Percentiles rank a stretch among this genome's conserved stretches.
phyloP scores from a whole-genome alignment of 805 yeast species.

The Ogataea degrootiae region DNA sequence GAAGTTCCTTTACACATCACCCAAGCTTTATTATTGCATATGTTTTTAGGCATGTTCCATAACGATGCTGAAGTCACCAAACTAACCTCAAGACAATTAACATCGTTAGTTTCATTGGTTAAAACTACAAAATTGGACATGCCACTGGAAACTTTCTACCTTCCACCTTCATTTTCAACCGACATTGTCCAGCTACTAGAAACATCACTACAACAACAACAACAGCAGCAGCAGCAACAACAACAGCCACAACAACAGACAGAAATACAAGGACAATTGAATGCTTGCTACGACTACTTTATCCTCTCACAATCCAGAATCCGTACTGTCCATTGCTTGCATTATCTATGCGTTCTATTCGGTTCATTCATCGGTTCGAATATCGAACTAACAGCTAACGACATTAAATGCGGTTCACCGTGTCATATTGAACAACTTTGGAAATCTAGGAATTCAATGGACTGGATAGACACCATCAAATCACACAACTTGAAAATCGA shows the following conservation, averaged over 20 bases:
- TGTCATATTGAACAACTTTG: slow-evolving; percentile 58
- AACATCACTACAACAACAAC: slow-evolving; percentile 3
- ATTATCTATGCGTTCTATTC: slow-evolving; percentile 44
- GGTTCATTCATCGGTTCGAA: slow-evolving; percentile 40
- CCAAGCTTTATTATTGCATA: slow-evolving; percentile 51
- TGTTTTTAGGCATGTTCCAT: slow-evolving; percentile 52
- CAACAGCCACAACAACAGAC: slow-evolving; percentile 6
- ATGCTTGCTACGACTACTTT: slow-evolving; percentile 45
- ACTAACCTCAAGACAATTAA: slow-evolving; percentile 47
- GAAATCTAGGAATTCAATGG: slow-evolving; percentile 43
- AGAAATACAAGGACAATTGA: slow-evolving; percentile 26
- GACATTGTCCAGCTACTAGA: slow-evolving; percentile 9
- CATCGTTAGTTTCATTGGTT: slow-evolving; percentile 50
- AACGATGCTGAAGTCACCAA: slow-evolving; percentile 48
- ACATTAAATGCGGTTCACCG: slow-evolving; percentile 60
- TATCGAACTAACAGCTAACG: slow-evolving; percentile 36
- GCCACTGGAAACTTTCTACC: slow-evolving; percentile 41
- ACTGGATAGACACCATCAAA: slow-evolving; percentile 45
- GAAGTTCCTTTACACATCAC: slow-evolving; percentile 54
- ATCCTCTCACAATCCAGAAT: slow-evolving; percentile 52
- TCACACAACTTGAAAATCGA: slow-evolving; percentile 39
- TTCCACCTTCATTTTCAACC: slow-evolving; percentile 35
- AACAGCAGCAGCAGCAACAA: background rate
- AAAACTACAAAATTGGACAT: slow-evolving; percentile 48
- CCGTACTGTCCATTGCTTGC: slow-evolving; percentile 47